These are phyloP conservation scores for Bretziella fagacearum DNA, from an alignment of 2,329 filamentous ascomycete genomes.

Conservation along the genomic window DNA sequence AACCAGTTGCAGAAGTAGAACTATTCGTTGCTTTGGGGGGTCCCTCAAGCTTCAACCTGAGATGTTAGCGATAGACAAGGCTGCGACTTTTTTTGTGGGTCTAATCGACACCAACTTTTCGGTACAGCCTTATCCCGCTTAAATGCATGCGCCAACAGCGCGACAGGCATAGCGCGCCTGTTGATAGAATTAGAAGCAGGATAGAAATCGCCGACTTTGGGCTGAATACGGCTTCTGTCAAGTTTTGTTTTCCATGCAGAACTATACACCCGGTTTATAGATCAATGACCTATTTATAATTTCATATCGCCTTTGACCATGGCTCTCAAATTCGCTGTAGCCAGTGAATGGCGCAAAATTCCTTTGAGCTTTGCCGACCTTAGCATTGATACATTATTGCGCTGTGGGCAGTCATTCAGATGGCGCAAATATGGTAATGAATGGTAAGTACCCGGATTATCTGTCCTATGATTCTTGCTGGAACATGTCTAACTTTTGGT, in stretches of 20 bases:
- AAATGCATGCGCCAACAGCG: slow-evolving; percentile 8
- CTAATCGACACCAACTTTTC: not conserved
- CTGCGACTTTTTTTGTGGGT: slow-evolving; percentile 15
- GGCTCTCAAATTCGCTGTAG: slow-evolving; percentile 4
- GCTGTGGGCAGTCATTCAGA: slow-evolving; percentile 92
- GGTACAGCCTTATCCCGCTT: slow-evolving; percentile 6
- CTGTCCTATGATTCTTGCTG: not conserved
- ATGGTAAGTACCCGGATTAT: slow-evolving; percentile 39
- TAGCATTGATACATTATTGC: slow-evolving; percentile 83
- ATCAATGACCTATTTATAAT: not conserved
- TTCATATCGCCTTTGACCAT: slow-evolving; percentile 8
- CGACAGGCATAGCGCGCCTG: slow-evolving; percentile 2
- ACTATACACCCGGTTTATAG: no score
- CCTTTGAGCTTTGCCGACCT: slow-evolving; percentile 70
- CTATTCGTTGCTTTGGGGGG: no score
- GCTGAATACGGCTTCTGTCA: no score
- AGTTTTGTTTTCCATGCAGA: no score
- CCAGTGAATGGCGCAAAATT: slow-evolving; percentile 55
- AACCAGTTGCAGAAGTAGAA: no score
- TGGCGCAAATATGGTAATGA: slow-evolving; percentile 76
- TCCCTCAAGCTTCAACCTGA: no score
- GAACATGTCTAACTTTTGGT: slow-evolving; percentile 8
- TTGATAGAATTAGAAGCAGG: no score
- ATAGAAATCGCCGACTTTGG: no score
- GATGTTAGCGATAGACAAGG: slow-evolving; percentile 8